A percentile compares a stretch with the other conserved stretches of the same genome.
phyloP scores from a whole-genome alignment of 768 basidiomycete species.

The Mycena latifolia region DNA sequence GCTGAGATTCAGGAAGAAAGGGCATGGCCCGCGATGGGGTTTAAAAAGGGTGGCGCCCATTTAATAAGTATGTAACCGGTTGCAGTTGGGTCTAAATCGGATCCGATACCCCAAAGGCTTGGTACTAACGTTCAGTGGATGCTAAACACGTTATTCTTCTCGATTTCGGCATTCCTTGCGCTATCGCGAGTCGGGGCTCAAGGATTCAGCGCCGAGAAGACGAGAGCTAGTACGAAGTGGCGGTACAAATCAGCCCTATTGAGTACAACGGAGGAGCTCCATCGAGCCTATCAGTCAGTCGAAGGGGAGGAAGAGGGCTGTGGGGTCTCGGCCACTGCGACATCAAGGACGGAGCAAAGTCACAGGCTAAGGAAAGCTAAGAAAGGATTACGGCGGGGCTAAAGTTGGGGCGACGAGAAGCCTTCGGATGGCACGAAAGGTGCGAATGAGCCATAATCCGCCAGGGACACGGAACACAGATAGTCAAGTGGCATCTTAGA shows the following conservation, averaged over 20 bases:
- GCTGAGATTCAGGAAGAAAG: conserved; percentile 1
- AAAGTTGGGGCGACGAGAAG: conserved; percentile 16
- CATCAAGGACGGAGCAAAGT: conserved; percentile 22
- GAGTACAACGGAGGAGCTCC: conserved; percentile 13
- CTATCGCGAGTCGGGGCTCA: conserved; percentile 11
- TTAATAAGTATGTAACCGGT: conserved; percentile 11
- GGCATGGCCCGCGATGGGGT: not conserved
- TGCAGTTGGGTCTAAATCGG: conserved; percentile 26
- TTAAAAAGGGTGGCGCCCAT: conserved; percentile 1
- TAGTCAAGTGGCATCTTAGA: conserved; percentile 1
- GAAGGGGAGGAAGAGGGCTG: conserved; percentile 13
- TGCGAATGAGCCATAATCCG: conserved; percentile 3
- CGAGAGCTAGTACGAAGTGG: conserved; percentile 21
- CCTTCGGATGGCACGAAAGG: conserved; percentile 2
- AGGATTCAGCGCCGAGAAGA: conserved; percentile 22
- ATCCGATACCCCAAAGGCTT: conserved; percentile 17
- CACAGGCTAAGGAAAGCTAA: conserved; percentile 21
- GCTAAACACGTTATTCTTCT: conserved; percentile 23
- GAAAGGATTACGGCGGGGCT: conserved; percentile 24
- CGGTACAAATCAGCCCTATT: conserved; percentile 24
- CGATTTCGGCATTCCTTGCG: conserved; percentile 26
- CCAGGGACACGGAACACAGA: conserved; percentile 6
- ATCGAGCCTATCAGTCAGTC: conserved; percentile 19
- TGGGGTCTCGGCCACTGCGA: conserved; percentile 6
- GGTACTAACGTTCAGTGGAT: conserved; percentile 8